phyloP scores from a whole-genome alignment of 2,329 filamentous ascomycete species.

The Fusarium sp. region DNA sequence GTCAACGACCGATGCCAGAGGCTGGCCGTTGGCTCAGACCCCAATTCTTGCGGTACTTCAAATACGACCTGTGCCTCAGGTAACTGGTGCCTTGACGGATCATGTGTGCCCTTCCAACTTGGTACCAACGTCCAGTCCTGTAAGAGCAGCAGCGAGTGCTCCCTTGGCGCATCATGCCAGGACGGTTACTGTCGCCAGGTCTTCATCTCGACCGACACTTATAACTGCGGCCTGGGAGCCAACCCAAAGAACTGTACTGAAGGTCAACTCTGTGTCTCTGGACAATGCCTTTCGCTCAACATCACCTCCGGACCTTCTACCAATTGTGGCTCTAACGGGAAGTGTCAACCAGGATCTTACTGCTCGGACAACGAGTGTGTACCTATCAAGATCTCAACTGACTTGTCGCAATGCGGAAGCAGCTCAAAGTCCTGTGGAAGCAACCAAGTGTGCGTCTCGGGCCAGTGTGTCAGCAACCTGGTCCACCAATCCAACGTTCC shows the following conservation, averaged over 20 bases:
- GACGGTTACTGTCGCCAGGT: constrained; percentile 17
- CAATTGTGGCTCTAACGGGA: constrained; percentile 3
- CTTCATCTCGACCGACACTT: constrained; percentile 26
- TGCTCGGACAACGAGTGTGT: constrained; percentile 12
- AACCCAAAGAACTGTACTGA: constrained; percentile 14
- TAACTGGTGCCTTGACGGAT: constrained; percentile 36
- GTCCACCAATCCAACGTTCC: background rate
- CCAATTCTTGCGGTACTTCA: constrained; percentile 14
- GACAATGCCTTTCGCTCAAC: constrained; percentile 13
- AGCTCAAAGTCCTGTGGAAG: constrained; percentile 8
- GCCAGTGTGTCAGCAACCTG: constrained; percentile 17
- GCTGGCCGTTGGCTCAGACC: constrained; percentile 29
- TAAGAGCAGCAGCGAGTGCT: constrained; percentile 12
- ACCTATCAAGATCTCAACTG: constrained; percentile 14
- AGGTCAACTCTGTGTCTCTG: constrained; percentile 24
- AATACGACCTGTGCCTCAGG: constrained; percentile 23
- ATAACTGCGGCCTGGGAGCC: constrained; percentile 5
- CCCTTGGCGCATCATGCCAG: constrained; percentile 7
- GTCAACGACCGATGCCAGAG: constrained; percentile 27
- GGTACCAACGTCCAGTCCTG: constrained; percentile 34
- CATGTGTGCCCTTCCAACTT: constrained; percentile 20
- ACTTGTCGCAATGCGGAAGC: constrained; percentile 17
- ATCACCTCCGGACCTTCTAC: constrained; percentile 1
- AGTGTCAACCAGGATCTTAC: constrained; percentile 14
- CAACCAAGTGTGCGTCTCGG: constrained; percentile 22